Evolutionary conservation across 345 rosid species (phyloP).

Genomic region (Pseudoturritis turrita): DNA sequence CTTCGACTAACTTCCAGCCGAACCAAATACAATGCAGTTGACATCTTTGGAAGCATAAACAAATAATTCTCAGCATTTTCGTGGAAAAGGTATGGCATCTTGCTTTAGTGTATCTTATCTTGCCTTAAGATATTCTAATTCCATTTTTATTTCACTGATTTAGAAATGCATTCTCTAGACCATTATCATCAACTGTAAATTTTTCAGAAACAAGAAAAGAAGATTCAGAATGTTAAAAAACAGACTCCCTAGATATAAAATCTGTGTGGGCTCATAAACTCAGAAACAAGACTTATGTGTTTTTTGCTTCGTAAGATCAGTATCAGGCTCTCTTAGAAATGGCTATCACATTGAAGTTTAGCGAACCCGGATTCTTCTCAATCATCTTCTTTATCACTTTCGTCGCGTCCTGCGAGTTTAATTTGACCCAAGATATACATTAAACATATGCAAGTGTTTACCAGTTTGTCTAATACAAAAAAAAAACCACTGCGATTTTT

Average conservation of each 20-base stretch:
- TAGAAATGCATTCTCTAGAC: not conserved
- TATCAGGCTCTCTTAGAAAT: constrained; percentile 41
- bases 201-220: not conserved
- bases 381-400: constrained; percentile 71
- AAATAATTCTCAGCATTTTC: no score
- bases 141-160: not conserved
- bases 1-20: no score
- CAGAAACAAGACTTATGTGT: constrained; percentile 7
- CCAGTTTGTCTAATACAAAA: not conserved
- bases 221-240: constrained; percentile 6
- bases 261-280: constrained; percentile 4
- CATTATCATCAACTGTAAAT: not conserved
- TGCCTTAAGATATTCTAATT: no score
- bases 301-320: not conserved
- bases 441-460: not conserved
- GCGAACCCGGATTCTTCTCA: constrained; percentile 69
- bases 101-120: no score
- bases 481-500: no score
- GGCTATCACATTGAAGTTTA: constrained; percentile 81
- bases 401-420: constrained; percentile 58
- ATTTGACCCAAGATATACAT: not conserved
- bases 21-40: no score
- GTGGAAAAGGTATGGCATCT: no score
- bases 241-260: constrained; percentile 1
- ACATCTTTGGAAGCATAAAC: no score